Evolutionary conservation across 1,139 yeast genomes (phyloP).

Genomic region (Sugiyamaella novakii): DNA sequence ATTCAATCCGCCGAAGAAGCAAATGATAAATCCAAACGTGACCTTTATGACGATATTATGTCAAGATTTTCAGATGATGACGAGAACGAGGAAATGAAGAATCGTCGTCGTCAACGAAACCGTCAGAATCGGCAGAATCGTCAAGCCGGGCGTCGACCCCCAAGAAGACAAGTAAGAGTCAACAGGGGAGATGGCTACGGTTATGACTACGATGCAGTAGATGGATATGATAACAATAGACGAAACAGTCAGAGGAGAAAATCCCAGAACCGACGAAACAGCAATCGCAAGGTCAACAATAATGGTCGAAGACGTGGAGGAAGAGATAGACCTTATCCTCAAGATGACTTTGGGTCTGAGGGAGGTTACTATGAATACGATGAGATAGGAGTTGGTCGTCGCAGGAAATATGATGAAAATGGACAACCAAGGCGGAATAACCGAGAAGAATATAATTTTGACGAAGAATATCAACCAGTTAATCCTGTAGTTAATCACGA

Average conservation of each 20-base stretch:
- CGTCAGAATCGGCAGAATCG: constrained; percentile 14
- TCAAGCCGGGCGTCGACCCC: neutral
- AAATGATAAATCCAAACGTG: neutral
- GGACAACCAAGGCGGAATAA: neutral
- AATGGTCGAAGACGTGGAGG: constrained; percentile 3
- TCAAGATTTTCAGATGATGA: constrained; percentile 16
- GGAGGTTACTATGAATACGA: constrained; percentile 5
- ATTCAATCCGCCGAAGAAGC: too few species aligned
- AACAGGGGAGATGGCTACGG: constrained; percentile 8
- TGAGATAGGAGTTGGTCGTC: constrained; percentile 7
- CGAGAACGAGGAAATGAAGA: constrained; percentile 3
- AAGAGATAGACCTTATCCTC: constrained; percentile 3
- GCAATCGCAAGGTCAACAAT: constrained; percentile 1
- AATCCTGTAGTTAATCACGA: neutral
- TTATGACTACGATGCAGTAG: constrained; percentile 7
- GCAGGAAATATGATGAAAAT: constrained; percentile 8
- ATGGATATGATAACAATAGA: constrained; percentile 8
- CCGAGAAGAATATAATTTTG: neutral
- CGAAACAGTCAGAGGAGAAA: constrained; percentile 5
- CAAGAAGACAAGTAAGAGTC: constrained; percentile 6
- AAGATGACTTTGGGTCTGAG: neutral
- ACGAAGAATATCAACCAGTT: neutral
- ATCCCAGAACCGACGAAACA: neutral
- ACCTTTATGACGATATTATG: constrained; percentile 11
- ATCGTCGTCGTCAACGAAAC: constrained; percentile 9